Evolutionary conservation across 164 flowering plant genomes (phyloP).

Genomic region (Platanus orientalis): DNA sequence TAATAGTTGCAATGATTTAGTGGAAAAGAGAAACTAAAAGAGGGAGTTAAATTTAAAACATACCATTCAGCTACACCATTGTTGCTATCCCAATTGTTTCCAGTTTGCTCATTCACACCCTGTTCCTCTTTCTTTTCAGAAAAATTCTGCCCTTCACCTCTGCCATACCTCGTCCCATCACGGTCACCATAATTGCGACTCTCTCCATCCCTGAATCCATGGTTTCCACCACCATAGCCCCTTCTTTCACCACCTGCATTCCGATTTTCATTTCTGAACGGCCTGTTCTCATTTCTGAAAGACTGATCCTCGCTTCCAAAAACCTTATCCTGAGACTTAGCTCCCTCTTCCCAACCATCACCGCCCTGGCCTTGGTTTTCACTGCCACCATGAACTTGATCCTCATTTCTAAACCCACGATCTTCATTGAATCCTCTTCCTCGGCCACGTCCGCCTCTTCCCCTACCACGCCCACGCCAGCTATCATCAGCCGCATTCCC

Average conservation of each 20-base stretch:
- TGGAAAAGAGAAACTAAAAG: too few relatives aligned
- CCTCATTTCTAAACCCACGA: conserved; percentile 17
- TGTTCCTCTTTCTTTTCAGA: conserved; percentile 16
- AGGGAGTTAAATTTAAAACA: too few relatives aligned
- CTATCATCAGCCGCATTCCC: conserved; percentile 9
- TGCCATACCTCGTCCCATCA: conserved; percentile 12
- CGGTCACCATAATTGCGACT: conserved; percentile 17
- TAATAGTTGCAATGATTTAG: too few relatives aligned
- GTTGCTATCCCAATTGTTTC: not conserved
- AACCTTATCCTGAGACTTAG: not conserved
- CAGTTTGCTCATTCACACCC: conserved; percentile 11
- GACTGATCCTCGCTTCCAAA: conserved; percentile 10
- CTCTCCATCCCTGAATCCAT: conserved; percentile 11
- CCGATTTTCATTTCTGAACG: conserved; percentile 7
- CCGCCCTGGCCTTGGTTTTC: conserved; percentile 8
- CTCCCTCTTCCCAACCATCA: conserved; percentile 15
- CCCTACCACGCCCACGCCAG: conserved; percentile 17
- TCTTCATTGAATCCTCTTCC: conserved; percentile 21
- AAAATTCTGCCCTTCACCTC: conserved; percentile 5
- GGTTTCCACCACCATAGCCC: conserved; percentile 10
- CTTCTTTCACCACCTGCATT: conserved; percentile 10
- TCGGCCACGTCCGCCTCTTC: conserved; percentile 17
- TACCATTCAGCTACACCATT: conserved; percentile 19
- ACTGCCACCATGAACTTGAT: conserved; percentile 8
- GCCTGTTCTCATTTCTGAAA: conserved; percentile 13